A percentile compares a stretch with the other conserved stretches of the same genome.
Evolutionary conservation across 192 early-diverging fungal species (phyloP).

Genomic region (Coemansia sp.): DNA sequence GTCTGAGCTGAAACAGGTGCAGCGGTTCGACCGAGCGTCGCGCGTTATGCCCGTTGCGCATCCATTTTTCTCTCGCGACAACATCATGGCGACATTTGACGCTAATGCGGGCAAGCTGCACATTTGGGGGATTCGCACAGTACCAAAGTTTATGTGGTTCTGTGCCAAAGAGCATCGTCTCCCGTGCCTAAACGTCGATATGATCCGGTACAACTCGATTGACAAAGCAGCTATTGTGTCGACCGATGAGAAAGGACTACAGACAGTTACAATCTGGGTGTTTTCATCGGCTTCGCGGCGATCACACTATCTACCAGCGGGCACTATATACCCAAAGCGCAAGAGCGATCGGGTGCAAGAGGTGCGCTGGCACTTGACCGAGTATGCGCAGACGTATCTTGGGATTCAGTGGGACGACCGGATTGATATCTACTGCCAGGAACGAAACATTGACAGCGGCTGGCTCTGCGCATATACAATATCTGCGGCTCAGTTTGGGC

Average conservation of each 20-base stretch:
- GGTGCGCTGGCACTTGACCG: conserved; percentile 53
- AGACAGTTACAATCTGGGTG: conserved; percentile 48
- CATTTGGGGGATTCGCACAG: conserved; percentile 50
- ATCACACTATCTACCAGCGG: conserved; percentile 53
- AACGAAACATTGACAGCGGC: conserved; percentile 41
- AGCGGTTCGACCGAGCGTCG: conserved; percentile 41
- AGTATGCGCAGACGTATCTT: conserved; percentile 52
- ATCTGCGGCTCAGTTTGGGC: conserved; percentile 31
- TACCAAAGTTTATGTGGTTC: conserved; percentile 37
- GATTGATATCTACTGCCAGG: conserved; percentile 51
- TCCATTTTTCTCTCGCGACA: conserved; percentile 52
- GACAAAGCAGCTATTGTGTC: conserved; percentile 56
- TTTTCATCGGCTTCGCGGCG: conserved; percentile 55
- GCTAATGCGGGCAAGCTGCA: conserved; percentile 34
- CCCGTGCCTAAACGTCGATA: conserved; percentile 45
- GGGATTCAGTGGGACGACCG: conserved; percentile 52
- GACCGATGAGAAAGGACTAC: conserved; percentile 27
- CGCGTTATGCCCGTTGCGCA: conserved; percentile 52
- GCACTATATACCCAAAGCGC: conserved; percentile 44
- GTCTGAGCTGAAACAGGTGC: conserved; percentile 9
- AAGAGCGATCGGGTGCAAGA: conserved; percentile 43
- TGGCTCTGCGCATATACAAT: conserved; percentile 42
- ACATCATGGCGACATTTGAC: conserved; percentile 53
- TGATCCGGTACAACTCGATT: conserved; percentile 58
- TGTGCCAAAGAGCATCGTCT: conserved; percentile 52